These are phyloP conservation scores for Acarospora socialis DNA, from an alignment of 2,329 filamentous ascomycete genomes.

Conservation along the genomic window DNA sequence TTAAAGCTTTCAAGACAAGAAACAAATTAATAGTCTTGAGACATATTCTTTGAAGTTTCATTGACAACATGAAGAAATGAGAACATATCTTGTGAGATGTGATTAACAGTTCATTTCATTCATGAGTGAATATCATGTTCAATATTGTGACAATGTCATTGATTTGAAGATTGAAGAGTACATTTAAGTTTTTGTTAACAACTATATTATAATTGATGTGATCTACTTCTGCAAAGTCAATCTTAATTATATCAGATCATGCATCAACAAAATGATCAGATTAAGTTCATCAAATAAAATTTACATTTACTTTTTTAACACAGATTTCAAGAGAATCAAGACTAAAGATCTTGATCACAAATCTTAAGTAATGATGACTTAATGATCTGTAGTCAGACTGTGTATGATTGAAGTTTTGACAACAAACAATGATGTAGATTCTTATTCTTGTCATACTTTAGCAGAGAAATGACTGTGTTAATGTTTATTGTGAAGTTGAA, in stretches of 20 bases:
- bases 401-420: constrained; percentile 8
- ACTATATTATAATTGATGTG: constrained; percentile 7
- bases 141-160: constrained; percentile 8
- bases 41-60: constrained; percentile 6
- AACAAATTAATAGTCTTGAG: constrained; percentile 6
- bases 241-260: constrained; percentile 4
- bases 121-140: constrained; percentile 5
- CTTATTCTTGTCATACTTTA: constrained; percentile 1
- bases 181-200: constrained; percentile 4
- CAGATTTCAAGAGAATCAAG: constrained; percentile 3
- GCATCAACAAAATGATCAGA: constrained; percentile 4
- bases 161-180: constrained; percentile 4
- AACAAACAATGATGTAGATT: constrained; percentile 8
- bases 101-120: constrained; percentile 5
- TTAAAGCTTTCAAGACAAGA: constrained; percentile 2
- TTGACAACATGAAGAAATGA: constrained; percentile 6
- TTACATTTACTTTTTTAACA: no score
- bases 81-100: constrained; percentile 1
- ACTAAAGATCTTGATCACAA: constrained; percentile 1
- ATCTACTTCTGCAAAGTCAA: constrained; percentile 5
- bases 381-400: constrained; percentile 8
- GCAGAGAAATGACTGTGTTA: constrained; percentile 3
- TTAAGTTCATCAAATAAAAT: background rate
- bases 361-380: constrained; percentile 2
- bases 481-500: background rate